phyloP scores from a whole-genome alignment of 805 yeast genomes.

The Saccharomycopsis sp. region DNA sequence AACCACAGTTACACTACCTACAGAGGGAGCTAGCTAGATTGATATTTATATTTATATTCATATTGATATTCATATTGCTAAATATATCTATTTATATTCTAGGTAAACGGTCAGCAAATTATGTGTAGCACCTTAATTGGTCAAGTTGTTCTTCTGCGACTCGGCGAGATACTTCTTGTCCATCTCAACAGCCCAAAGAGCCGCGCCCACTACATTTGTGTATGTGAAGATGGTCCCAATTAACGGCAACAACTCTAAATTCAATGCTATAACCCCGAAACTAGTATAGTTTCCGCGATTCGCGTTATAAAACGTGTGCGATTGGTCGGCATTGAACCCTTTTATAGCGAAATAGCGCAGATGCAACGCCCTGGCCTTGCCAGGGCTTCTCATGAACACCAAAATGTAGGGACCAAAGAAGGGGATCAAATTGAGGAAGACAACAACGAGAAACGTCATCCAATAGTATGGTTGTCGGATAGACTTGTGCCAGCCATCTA shows the following conservation, averaged over 20 bases:
- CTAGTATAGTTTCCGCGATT: slow-evolving; percentile 18
- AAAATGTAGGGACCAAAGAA: slow-evolving; percentile 21
- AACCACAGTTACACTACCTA: slow-evolving; percentile 88
- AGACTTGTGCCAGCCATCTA: slow-evolving; percentile 6
- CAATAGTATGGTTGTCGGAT: slow-evolving; percentile 16
- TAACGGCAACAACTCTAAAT: slow-evolving; percentile 19
- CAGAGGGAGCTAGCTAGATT: slow-evolving; percentile 70
- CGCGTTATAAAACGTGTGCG: slow-evolving; percentile 15
- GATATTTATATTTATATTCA: background rate
- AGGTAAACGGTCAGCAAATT: too few relatives aligned
- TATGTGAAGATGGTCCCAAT: slow-evolving; percentile 21
- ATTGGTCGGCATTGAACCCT: slow-evolving; percentile 8
- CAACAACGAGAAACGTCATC: slow-evolving; percentile 13
- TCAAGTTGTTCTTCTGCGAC: background rate
- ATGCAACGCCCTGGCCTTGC: slow-evolving; percentile 20
- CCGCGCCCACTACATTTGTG: slow-evolving; percentile 21
- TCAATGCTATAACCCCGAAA: slow-evolving; percentile 21
- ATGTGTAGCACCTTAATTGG: background rate
- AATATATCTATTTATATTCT: too few relatives aligned
- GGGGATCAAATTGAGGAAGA: slow-evolving; percentile 19
- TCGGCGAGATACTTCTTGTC: slow-evolving; percentile 10
- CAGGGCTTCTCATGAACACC: slow-evolving; percentile 20
- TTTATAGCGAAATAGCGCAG: slow-evolving; percentile 13
- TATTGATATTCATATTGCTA: background rate
- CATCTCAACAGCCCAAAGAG: slow-evolving; percentile 20